These are phyloP conservation scores for Alternaria ventricosa DNA, from an alignment of 2,329 filamentous ascomycete species.

Conservation along the genomic window DNA sequence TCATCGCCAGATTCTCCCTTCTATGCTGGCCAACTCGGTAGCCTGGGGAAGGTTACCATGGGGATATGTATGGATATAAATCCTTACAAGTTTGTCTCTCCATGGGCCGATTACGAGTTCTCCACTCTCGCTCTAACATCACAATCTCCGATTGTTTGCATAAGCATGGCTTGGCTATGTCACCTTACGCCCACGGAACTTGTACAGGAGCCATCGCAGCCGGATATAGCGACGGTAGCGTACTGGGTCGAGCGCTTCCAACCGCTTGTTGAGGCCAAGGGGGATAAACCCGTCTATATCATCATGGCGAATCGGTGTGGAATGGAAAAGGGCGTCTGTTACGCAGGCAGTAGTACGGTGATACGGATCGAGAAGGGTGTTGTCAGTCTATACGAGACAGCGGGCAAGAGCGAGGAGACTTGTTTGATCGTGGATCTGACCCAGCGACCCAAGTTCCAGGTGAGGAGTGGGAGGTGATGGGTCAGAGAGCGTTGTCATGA, in stretches of 20 bases:
- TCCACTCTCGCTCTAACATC: slow-evolving; percentile 63
- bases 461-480: slow-evolving; percentile 35
- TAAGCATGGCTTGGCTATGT: slow-evolving; percentile 82
- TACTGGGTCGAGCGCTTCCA: slow-evolving; percentile 79
- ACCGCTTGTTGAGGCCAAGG: slow-evolving; percentile 56
- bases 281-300: slow-evolving; percentile 65
- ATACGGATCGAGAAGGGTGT: slow-evolving; percentile 70
- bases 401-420: slow-evolving; percentile 73
- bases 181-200: slow-evolving; percentile 57
- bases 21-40: slow-evolving; percentile 45
- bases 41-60: slow-evolving; percentile 47
- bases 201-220: slow-evolving; percentile 57
- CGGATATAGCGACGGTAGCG: slow-evolving; percentile 74
- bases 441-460: slow-evolving; percentile 45
- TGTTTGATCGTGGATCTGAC: slow-evolving; percentile 72
- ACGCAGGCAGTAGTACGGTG: slow-evolving; percentile 77
- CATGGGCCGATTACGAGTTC: slow-evolving; percentile 65
- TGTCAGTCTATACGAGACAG: slow-evolving; percentile 71
- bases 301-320: slow-evolving; percentile 76
- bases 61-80: slow-evolving; percentile 68
- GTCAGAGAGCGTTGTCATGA: background rate
- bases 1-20: slow-evolving; percentile 40
- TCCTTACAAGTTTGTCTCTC: slow-evolving; percentile 65
- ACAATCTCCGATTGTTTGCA: slow-evolving; percentile 67
- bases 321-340: slow-evolving; percentile 68